phyloP scores from a whole-genome alignment of 345 rosid genomes.

The Abelmoschus esculentus region DNA sequence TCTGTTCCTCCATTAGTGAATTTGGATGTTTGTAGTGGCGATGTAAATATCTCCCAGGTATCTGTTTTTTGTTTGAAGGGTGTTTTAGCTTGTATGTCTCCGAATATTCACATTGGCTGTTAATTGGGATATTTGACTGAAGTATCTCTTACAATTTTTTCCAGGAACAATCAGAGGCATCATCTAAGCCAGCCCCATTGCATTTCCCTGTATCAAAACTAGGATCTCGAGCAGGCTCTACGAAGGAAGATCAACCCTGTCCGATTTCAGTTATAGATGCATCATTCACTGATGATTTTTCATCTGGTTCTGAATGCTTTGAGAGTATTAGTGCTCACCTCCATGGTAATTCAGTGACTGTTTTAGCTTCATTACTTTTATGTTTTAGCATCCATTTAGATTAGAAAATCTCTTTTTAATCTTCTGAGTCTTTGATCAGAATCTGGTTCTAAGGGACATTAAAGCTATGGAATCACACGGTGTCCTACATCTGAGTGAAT shows the following conservation, averaged over 20 bases:
- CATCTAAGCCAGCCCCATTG: conserved; percentile 25
- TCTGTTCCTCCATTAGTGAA: conserved; percentile 27
- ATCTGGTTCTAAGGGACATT: conserved; percentile 1
- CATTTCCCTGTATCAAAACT: conserved; percentile 37
- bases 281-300: conserved; percentile 61
- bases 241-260: conserved; percentile 91
- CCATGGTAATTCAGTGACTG: conserved; percentile 49
- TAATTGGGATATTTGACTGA: background rate
- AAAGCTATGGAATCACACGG: background rate
- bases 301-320: conserved; percentile 88
- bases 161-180: conserved; percentile 45
- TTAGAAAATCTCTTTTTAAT: background rate
- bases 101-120: background rate
- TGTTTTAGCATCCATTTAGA: background rate
- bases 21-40: conserved; percentile 26
- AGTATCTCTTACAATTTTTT: conserved; percentile 13
- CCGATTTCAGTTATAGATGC: conserved; percentile 89
- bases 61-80: conserved; percentile 4
- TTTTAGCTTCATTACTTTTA: background rate
- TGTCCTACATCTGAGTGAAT: background rate
- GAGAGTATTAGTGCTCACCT: conserved; percentile 86
- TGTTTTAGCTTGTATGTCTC: background rate
- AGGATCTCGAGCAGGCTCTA: conserved; percentile 48
- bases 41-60: conserved; percentile 30
- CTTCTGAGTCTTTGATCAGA: background rate